Evolutionary conservation across 2,329 filamentous ascomycete genomes (phyloP).

Genomic region (Whalleya microplaca): DNA sequence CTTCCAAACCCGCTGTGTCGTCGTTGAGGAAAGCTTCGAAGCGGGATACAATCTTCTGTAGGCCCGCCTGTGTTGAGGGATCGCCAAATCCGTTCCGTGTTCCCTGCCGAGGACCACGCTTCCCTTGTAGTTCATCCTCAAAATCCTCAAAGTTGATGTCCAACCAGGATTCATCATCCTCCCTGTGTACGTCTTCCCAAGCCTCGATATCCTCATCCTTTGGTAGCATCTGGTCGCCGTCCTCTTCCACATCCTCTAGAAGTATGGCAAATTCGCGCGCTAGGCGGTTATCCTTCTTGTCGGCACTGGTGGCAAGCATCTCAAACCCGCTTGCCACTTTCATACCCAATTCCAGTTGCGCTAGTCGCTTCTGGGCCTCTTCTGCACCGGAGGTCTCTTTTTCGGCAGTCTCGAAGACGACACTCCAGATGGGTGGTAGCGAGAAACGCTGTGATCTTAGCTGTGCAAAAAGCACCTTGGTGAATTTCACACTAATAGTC

Average conservation of each 20-base stretch:
- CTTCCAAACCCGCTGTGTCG: constrained; percentile 78
- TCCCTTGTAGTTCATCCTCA: constrained; percentile 73
- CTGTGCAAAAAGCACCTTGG: constrained; percentile 88
- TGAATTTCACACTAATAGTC: constrained; percentile 78
- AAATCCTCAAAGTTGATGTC: constrained; percentile 91
- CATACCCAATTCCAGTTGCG: constrained; percentile 74
- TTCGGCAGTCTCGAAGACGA: constrained; percentile 39
- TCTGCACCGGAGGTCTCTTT: constrained; percentile 17
- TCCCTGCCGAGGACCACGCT: constrained; percentile 35
- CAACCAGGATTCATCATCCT: constrained; percentile 89
- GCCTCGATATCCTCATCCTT: constrained; percentile 69
- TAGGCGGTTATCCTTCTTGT: constrained; percentile 68
- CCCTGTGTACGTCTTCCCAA: constrained; percentile 66
- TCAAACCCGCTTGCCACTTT: constrained; percentile 91
- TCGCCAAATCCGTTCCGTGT: constrained; percentile 61
- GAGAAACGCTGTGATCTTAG: constrained; percentile 83
- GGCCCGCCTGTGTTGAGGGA: constrained; percentile 69
- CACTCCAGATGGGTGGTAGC: constrained; percentile 59
- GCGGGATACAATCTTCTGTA: constrained; percentile 89
- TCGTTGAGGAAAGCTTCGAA: constrained; percentile 93
- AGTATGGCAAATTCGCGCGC: constrained; percentile 78
- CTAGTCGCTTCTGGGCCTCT: constrained; percentile 36
- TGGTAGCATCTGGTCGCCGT: constrained; percentile 69
- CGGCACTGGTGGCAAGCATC: constrained; percentile 73
- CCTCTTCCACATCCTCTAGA: constrained; percentile 74